Base-by-base conservation (phyloP, 345 rosid genomes). In the Mangifera indica region DNA sequence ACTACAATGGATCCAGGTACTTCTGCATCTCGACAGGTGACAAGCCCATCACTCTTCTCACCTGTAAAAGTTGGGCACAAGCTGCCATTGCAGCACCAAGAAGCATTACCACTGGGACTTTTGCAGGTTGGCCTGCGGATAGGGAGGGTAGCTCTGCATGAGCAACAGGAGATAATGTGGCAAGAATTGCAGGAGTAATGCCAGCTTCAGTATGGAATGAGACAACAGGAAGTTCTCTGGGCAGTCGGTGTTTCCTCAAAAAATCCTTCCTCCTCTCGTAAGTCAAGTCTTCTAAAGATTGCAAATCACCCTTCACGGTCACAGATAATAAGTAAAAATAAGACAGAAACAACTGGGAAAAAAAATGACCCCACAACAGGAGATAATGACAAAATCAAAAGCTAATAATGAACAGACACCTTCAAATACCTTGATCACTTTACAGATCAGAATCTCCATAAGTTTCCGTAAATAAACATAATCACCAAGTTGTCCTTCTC, bases 1-100 rank as follows among this genome's bases (percentile, higher is more conserved):
- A 95, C 98, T n/a, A 88, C 97, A 3, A 89, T 66, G 0, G 99
- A 95, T 49, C 97, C 98, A 21, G 98, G 99, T 62, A 91, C 98
- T 81, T 90, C 93, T 1, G 99, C 98, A 52, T 95, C 97, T 15
- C 97, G 79, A 71, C 98, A 76, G 1, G 94, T 86, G 74, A 92
- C 99, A 0, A 95, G 89, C 25, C 99, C 99, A 3, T 95, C 97
- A 2, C 97, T 89, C 82, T 95, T 93, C 75, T 95, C 94, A 84
- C 78, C 67, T 88, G 93, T 40, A 92, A 87, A 57, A 92, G 82
- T 85, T 86, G 97, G 9, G 98, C 99, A 48, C 98, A 95, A 20
- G 99, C 97, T 67, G 99, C 94, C 97, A 92, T 95, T 49, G 92
- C 97, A 65, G 99, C 99, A 63, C 96, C 91, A 1, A 95, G 89